Base-by-base conservation (phyloP, 2,329 filamentous ascomycete genomes). In the Stagonosporopsis chrysanthemi region DNA sequence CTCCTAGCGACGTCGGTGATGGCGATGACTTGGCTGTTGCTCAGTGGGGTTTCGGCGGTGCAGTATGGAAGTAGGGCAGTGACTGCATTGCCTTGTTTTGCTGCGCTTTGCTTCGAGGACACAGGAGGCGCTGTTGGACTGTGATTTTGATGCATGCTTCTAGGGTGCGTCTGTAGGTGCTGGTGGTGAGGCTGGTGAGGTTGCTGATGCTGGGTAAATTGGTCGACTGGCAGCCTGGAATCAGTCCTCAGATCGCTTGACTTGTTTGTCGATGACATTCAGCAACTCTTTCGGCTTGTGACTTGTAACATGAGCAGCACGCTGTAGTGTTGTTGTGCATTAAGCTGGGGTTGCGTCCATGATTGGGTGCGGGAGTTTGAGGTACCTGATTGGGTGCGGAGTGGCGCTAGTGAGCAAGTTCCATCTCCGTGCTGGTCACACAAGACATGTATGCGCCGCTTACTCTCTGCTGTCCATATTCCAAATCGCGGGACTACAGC, bases 1-100 rank as follows among this genome's bases (percentile, higher is more conserved):
- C 65, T 74, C 0, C 69, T 72, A 6, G 64, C 73, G 3, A 74
- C 52, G 35, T 77, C 75, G 29, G 69, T 76, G 33, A 77, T 45
- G 2, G 51, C 61, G 19, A 75, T 67, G 39, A 72, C 62, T 58
- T 73, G 69, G 15, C 62, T 58, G 35, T 68, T 48, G 31, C 33
- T 62, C 28, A 75, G 56, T 2, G 60, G 65, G 2, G 47, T 50
- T 3, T 60, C 61, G 2, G 48, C 62, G 0, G 72, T 72, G 47
- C 75, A 77, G 56, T 64, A 70, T 0, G 73, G 73, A 1, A 76
- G 55, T 2, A 76, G 61, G 12, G 68, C 62, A 4, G 38, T 56
- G 33, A 64, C 67, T 19, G 52, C 64, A 15, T 52, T 66, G 28
- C 23, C 38, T 9, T 45, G 17, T 9, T 23, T 5, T 22, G 24